Conservation (phyloP, 768 basidiomycete species). For the Amyloporia xantha region DNA sequence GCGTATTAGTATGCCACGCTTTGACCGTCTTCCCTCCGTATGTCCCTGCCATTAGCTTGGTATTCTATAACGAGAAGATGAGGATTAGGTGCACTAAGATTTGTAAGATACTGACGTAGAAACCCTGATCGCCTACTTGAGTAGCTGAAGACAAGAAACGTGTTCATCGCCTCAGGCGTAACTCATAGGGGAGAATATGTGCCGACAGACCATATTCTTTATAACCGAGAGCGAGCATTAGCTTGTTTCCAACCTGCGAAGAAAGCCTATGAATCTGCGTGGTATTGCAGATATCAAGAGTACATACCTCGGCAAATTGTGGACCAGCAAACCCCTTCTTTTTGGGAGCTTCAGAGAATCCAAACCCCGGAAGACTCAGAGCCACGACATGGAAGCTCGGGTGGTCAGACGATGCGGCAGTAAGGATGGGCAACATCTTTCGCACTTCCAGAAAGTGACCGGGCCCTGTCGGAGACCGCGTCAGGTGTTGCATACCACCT, state of each 20-base stretch:
- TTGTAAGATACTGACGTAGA: conserved; percentile 20
- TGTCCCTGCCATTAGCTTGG: background rate
- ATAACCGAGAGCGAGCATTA: conserved; percentile 26
- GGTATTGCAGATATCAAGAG: background rate
- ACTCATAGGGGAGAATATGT: background rate
- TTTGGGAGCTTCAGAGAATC: conserved; percentile 51
- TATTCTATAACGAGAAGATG: no score
- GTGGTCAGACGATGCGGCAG: conserved; percentile 30
- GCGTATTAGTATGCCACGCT: conserved; percentile 48
- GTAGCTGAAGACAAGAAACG: conserved; percentile 24
- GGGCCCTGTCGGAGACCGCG: conserved; percentile 39
- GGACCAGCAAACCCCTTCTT: conserved; percentile 40
- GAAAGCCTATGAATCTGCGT: background rate
- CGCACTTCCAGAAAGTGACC: conserved; percentile 51
- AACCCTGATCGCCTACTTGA: conserved; percentile 44
- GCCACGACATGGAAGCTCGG: conserved; percentile 63
- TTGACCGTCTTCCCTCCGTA: conserved; percentile 39
- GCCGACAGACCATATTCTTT: conserved; percentile 16
- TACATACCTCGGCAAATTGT: conserved; percentile 2
- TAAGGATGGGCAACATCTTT: conserved; percentile 51
- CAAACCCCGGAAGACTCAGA: conserved; percentile 51
- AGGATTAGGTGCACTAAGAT: background rate
- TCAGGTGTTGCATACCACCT: background rate
- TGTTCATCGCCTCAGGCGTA: background rate
- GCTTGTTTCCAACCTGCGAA: conserved; percentile 16